These are phyloP conservation scores for Gastrolobium bilobum DNA, from an alignment of 306 rosid genomes.

Conservation along the genomic window DNA sequence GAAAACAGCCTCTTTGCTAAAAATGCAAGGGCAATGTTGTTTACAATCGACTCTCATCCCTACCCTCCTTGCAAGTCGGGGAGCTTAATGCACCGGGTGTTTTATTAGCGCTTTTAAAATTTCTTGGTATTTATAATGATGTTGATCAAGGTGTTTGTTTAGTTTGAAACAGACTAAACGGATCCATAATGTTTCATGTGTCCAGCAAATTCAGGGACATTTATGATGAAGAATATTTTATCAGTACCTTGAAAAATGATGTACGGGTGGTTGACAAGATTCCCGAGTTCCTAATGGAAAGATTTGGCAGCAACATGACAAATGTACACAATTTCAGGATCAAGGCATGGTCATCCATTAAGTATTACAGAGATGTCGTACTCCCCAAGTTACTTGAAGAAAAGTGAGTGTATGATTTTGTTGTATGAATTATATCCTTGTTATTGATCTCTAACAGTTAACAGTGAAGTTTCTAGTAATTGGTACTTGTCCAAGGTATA, in stretches of 20 bases:
- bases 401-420: slow-evolving; percentile 66
- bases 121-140: slow-evolving; percentile 7
- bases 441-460: slow-evolving; percentile 41
- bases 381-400: slow-evolving; percentile 97
- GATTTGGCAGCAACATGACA: slow-evolving; percentile 92
- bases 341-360: slow-evolving; percentile 93
- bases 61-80: no score
- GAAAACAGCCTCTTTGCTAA: no score
- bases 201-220: slow-evolving; percentile 94
- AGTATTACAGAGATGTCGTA: slow-evolving; percentile 80
- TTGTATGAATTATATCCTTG: slow-evolving; percentile 30
- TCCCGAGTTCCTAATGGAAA: slow-evolving; percentile 92
- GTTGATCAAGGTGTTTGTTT: slow-evolving; percentile 31
- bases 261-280: slow-evolving; percentile 84
- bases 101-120: slow-evolving; percentile 7
- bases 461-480: slow-evolving; percentile 24
- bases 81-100: no score
- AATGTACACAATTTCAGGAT: slow-evolving; percentile 96
- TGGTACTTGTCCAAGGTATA: slow-evolving; percentile 40
- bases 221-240: slow-evolving; percentile 86
- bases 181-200: slow-evolving; percentile 50
- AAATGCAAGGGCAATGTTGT: no score
- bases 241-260: slow-evolving; percentile 75
- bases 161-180: slow-evolving; percentile 43
- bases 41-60: no score